phyloP scores from a whole-genome alignment of 2,329 filamentous ascomycete genomes.

The Coniochaeta pulveracea region DNA sequence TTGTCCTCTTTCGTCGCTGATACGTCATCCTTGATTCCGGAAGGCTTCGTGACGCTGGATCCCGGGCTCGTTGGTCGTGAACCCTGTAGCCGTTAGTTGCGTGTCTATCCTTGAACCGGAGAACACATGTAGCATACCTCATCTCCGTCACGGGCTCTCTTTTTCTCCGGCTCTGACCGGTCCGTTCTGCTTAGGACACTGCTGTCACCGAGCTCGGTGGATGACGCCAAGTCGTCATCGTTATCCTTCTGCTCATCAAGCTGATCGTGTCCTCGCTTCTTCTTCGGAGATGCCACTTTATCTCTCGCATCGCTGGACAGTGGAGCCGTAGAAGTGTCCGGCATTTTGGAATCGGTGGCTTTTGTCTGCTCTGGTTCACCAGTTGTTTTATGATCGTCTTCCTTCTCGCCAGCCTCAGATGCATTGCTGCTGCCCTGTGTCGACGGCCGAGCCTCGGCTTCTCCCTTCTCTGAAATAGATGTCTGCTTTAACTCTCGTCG shows the following conservation, averaged over 20 bases:
- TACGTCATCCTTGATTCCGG: constrained; percentile 7
- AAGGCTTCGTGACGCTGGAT: constrained; percentile 9
- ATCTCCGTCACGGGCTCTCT: constrained; percentile 45
- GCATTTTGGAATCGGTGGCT: constrained; percentile 24
- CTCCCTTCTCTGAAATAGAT: constrained; percentile 42
- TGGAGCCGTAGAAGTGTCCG: too few species aligned
- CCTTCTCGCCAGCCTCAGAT: constrained; percentile 6
- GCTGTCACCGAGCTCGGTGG: constrained; percentile 31
- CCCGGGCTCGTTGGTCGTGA: constrained; percentile 10
- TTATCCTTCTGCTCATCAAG: constrained; percentile 36
- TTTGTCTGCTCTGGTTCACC: constrained; percentile 18
- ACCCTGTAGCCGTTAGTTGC: constrained; percentile 8
- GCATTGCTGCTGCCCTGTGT: constrained; percentile 10
- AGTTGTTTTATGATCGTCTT: constrained; percentile 13
- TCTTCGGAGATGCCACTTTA: constrained; percentile 49
- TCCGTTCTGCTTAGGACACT: constrained; percentile 33
- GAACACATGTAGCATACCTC: not conserved
- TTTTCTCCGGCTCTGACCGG: constrained; percentile 53
- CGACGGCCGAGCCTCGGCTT: constrained; percentile 10
- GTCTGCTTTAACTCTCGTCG: constrained; percentile 55
- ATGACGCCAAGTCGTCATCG: constrained; percentile 23
- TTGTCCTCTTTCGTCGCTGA: constrained; percentile 13
- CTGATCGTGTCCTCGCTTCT: constrained; percentile 52
- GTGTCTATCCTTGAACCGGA: constrained; percentile 2
- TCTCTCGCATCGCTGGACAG: constrained; percentile 32